Base-by-base conservation (phyloP, 1,284 basidiomycete species). In the Sanghuangporus weigelae region DNA sequence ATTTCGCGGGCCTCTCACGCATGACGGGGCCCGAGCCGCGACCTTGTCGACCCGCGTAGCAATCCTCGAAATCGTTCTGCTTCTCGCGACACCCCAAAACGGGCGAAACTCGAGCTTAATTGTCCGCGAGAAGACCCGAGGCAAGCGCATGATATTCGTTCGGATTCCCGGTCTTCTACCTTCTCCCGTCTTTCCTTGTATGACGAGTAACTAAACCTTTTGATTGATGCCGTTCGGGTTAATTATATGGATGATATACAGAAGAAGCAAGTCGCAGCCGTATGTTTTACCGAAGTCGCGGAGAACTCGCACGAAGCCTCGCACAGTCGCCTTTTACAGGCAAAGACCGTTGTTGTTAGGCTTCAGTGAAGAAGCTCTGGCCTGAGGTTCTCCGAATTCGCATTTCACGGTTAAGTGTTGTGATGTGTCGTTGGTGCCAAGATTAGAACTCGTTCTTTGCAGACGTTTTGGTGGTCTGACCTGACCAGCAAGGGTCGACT, bases 271-370 rank as follows among this genome's bases (percentile, higher is more conserved):
- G 50, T 23, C 12, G 23, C 10, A n/a, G n/a, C 50, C 50, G 53
- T 54, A 54, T 54, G 53, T 54, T 54, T 54, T 54, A 54, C 53
- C 38, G 14, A 57, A 31, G 26, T 31, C 26, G 26, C 3, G 26
- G 26, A 31, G 3, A 4, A 16, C 46, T 59, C 57, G 48, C 57
- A 59, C 57, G 57, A 59, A 59, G 35, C 21, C 23, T 59, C 57
- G 57, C 44, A 59, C 57, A 14, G 6, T 48, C 38, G 19, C 39
- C 48, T n/a, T 46, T 26, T 49, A 35, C 12, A 36, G 57, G 23
- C 14, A 49, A 35, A 11, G 35, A 49, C 26, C 21, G 16, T 31
- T 42, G 57, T 50, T 59, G 57, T 59, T 59, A 59, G 46, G 16
- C 44, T 59, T 49, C 44, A 23, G 21, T 3, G 51, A 31, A 31